A percentile compares a stretch with the other conserved stretches of the same genome.
phyloP scores from a whole-genome alignment of 352 stramenopile genomes.

The Phytopythium cucurbitacearum region DNA sequence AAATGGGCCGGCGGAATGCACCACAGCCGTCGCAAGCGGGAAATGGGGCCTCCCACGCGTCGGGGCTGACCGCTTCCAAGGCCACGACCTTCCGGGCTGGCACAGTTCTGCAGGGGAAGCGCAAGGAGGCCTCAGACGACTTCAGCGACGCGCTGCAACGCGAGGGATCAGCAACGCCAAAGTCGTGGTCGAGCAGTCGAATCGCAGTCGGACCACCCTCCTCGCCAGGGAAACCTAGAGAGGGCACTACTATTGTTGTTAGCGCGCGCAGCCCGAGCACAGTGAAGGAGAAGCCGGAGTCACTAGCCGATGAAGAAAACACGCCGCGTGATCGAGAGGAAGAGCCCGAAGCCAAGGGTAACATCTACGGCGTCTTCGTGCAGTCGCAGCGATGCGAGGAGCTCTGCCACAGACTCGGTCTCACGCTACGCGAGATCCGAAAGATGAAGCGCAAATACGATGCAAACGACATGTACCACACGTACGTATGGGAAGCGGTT shows the following conservation, averaged over 20 bases:
- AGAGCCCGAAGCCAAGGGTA: background rate
- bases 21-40: no score
- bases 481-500: constrained; percentile 25
- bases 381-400: constrained; percentile 52
- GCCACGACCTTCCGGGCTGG: no score
- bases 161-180: constrained; percentile 3
- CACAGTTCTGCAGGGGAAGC: background rate
- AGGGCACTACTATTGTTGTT: no score
- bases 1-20: no score
- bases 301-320: background rate
- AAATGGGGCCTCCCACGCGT: no score
- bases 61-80: no score
- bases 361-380: constrained; percentile 40
- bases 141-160: constrained; percentile 28
- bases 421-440: constrained; percentile 51
- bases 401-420: constrained; percentile 38
- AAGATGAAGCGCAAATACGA: constrained; percentile 71
- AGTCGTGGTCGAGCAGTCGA: background rate
- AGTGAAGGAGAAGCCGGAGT: background rate
- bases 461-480: constrained; percentile 73
- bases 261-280: background rate
- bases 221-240: no score
- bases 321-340: background rate
- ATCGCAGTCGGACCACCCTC: background rate
- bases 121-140: constrained; percentile 7